Evolutionary conservation across 805 yeast species (phyloP), one percentile per base, ranked within the genome.

Genomic region (Yamadazyma endophytica): DNA sequence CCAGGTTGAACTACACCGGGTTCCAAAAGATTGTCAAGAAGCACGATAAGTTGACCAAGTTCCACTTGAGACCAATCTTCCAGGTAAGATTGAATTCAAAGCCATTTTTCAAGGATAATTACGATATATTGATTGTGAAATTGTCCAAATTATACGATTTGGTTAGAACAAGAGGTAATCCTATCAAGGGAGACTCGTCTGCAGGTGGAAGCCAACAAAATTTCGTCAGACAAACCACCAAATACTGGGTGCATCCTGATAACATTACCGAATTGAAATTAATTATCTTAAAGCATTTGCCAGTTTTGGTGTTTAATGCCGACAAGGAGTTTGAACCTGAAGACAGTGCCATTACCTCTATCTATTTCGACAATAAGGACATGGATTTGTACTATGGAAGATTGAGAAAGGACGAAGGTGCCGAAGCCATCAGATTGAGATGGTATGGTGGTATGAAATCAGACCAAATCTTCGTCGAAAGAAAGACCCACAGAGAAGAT

Each of bases 131-230:
- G 47, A 88, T 92, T 37, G 96, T 92, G 29, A 85, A 87, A 56
- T 74, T 92, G 37, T 87, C 97, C 4, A 83, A 79, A 47, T 68
- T 86, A 31, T 90, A 92, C 50, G 97, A 92, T 56, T 63, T 90
- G 40, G 97, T 92, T 17, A 78, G 97, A 57, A 92, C 97, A 1
- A 76, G 96, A 47, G 98, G 98, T 47, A 84, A 87, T 53, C 97
- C 98, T 9, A 85, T 87, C 23, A 74, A 77, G 50, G 97, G 97
- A 42, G 98, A 92, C 61, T 79, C 96, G 4, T 57, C 97, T 4
- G 97, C 98, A n/a, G 98, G 98, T 52, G 98, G 98, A 26, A 73
- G 82, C 25, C 97, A 89, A 70, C 98, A 92, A 60, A 92, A 92
- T 65, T 92, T 92, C 51, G 97, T 92, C 27, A 82, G 98, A 61